Evolutionary conservation across 2,329 filamentous ascomycete genomes (phyloP).

Genomic region (Aspergillus sp.): DNA sequence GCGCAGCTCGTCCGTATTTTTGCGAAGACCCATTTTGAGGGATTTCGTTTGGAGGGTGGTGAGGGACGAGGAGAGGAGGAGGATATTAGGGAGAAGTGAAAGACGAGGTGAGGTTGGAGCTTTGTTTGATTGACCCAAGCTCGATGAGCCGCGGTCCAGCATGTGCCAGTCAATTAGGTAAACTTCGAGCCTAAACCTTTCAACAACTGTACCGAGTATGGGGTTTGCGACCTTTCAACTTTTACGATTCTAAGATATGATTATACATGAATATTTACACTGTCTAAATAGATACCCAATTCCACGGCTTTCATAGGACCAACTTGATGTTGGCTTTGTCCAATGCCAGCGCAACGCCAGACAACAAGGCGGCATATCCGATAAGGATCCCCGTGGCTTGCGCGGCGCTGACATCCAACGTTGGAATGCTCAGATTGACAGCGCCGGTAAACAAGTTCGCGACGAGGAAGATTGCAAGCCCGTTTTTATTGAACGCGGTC

Average conservation of each 20-base stretch:
- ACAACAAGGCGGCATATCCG: conserved; percentile 66
- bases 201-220: neutral
- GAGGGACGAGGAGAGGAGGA: neutral
- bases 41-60: neutral
- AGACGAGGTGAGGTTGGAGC: conserved; percentile 3
- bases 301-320: conserved; percentile 8
- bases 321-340: conserved; percentile 36
- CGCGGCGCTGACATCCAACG: conserved; percentile 65
- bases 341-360: conserved; percentile 57
- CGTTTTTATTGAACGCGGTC: conserved; percentile 82
- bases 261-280: neutral
- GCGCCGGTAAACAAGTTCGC: conserved; percentile 87
- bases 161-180: neutral
- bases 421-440: conserved; percentile 83
- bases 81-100: neutral
- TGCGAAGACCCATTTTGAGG: conserved; percentile 18
- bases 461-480: conserved; percentile 76
- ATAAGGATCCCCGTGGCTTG: conserved; percentile 72
- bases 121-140: neutral
- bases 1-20: conserved; percentile 9
- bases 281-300: neutral
- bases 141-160: conserved; percentile 5
- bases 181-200: neutral
- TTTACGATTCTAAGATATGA: neutral
- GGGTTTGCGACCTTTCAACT: neutral